A percentile compares a stretch with the other conserved stretches of the same genome.
Conservation (phyloP, 169 alveolate species). For the Cytauxzoon felis region DNA sequence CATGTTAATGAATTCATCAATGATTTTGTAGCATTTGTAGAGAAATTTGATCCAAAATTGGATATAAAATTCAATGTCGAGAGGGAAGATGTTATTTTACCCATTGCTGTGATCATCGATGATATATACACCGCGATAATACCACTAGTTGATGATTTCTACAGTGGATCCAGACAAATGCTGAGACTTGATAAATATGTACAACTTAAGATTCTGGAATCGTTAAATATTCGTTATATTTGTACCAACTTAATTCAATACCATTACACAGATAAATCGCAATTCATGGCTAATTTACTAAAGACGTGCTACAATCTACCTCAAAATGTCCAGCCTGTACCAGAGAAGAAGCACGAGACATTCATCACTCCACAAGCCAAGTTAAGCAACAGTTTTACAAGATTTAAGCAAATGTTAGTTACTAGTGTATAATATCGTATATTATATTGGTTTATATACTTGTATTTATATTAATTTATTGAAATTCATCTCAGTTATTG, state of each 20-base stretch:
- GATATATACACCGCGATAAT: constrained; percentile 12
- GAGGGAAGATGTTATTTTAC: constrained; percentile 24
- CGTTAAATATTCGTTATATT: constrained; percentile 18
- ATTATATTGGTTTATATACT: too few species aligned
- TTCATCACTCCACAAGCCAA: too few species aligned
- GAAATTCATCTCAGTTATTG: too few species aligned
- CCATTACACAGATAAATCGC: constrained; percentile 5
- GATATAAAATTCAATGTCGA: background rate
- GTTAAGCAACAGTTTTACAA: too few species aligned
- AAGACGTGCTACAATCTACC: constrained; percentile 21
- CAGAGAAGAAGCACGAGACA: too few species aligned
- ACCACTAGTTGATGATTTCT: constrained; percentile 44
- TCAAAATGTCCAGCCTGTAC: too few species aligned
- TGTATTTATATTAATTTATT: too few species aligned
- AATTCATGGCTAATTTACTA: constrained; percentile 32
- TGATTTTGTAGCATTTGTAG: constrained; percentile 10
- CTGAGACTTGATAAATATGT: constrained; percentile 25
- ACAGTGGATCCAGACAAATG: constrained; percentile 36
- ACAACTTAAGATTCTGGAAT: constrained; percentile 26
- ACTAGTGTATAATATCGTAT: too few species aligned
- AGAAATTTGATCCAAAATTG: constrained; percentile 24
- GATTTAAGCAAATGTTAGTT: too few species aligned
- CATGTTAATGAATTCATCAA: constrained; percentile 1
- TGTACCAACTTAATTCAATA: constrained; percentile 32
- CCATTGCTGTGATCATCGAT: constrained; percentile 20